A percentile compares a stretch with the other conserved stretches of the same genome.
These are phyloP conservation scores for Sporisorium reilianum DNA, from an alignment of 1,284 basidiomycete genomes.

Conservation along the genomic window DNA sequence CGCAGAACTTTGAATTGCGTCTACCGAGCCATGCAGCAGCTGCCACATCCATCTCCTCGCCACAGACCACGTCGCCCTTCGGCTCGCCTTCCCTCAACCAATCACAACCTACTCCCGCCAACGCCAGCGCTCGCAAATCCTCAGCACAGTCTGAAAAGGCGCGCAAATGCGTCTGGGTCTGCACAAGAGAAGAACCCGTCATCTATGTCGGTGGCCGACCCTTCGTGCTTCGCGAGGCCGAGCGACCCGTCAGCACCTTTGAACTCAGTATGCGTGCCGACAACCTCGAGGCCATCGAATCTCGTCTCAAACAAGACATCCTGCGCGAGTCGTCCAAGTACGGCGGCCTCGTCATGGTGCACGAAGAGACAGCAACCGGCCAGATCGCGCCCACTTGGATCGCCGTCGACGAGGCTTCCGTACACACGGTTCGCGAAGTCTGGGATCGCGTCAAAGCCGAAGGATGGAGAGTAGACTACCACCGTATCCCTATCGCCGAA, in stretches of 20 bases:
- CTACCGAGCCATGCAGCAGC: constrained; percentile 11
- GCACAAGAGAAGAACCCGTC: constrained; percentile 84
- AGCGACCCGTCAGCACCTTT: constrained; percentile 84
- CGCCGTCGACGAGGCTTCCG: constrained; percentile 84
- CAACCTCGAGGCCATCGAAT: constrained; percentile 95
- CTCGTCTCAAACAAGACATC: constrained; percentile 86
- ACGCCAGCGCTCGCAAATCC: not conserved
- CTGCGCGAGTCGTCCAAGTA: constrained; percentile 87
- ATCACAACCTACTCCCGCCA: not conserved
- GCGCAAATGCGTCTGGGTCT: constrained; percentile 72
- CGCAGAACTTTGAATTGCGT: constrained; percentile 32
- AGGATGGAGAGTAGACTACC: constrained; percentile 82
- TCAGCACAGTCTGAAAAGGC: constrained; percentile 29
- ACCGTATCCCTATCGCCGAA: constrained; percentile 86
- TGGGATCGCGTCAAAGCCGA: constrained; percentile 77
- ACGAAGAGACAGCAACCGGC: constrained; percentile 76
- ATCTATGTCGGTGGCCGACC: constrained; percentile 93
- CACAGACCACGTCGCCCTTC: constrained; percentile 19
- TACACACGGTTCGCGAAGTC: constrained; percentile 88
- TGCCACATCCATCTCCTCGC: constrained; percentile 10
- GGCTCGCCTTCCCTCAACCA: constrained; percentile 19
- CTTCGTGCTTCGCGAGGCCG: constrained; percentile 93
- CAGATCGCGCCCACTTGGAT: constrained; percentile 87
- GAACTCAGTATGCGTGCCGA: constrained; percentile 89
- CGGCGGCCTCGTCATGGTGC: constrained; percentile 90